Percentiles rank a stretch among this genome's conserved stretches.
Conservation (phyloP, 2,329 filamentous ascomycete species). For the Aspergillus tubingensis region DNA sequence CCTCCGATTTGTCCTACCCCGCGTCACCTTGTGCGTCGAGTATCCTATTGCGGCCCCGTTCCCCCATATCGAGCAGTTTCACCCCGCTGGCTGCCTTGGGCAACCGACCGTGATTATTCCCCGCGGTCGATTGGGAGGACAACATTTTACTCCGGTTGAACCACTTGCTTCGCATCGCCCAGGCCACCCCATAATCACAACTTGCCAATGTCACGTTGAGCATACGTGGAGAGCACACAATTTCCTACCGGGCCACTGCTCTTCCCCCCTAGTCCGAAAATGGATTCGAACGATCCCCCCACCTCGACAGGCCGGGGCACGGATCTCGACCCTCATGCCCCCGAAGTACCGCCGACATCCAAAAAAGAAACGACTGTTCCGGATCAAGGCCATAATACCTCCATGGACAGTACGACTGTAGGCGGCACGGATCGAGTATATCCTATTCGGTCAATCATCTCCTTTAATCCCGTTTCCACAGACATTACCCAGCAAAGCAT, state of each 20-base stretch:
- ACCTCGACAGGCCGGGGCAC: background rate
- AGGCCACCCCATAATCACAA: background rate
- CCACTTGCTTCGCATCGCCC: background rate
- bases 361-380: background rate
- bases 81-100: background rate
- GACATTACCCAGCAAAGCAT: constrained; percentile 25
- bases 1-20: background rate
- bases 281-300: constrained; percentile 1
- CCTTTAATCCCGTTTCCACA: constrained; percentile 61
- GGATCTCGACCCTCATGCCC: background rate
- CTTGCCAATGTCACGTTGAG: background rate
- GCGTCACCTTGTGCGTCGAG: background rate
- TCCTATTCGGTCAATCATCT: constrained; percentile 78
- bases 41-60: background rate
- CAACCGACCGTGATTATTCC: background rate
- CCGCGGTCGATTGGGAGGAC: background rate
- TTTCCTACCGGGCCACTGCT: background rate
- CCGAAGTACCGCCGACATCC: background rate
- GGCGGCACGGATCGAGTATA: constrained; percentile 65
- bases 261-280: background rate
- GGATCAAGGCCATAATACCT: background rate
- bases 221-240: background rate
- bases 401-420: constrained; percentile 10
- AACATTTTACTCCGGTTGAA: background rate
- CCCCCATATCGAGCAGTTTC: no score